Base-by-base conservation (phyloP, 768 basidiomycete genomes). In the Ramaria rubella region DNA sequence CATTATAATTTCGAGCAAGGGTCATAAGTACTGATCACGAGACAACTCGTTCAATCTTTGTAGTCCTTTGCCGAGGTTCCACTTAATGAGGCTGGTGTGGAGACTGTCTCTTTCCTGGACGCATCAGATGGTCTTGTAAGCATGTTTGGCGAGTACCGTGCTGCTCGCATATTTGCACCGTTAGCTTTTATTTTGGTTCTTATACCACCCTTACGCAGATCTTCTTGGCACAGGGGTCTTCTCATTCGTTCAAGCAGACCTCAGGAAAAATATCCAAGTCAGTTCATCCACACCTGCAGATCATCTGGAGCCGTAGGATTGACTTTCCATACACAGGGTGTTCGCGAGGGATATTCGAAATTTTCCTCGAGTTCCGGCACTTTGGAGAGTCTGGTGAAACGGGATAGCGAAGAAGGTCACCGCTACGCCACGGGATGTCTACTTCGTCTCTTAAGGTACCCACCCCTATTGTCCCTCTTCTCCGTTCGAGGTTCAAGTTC, bases 31-130 rank as follows among this genome's bases (percentile, higher is more conserved):
- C n/a, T n/a, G n/a, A n/a, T n/a, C n/a, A n/a, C n/a, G n/a, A n/a
- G n/a, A n/a, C n/a, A n/a, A n/a, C n/a, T n/a, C n/a, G n/a, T n/a
- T n/a, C n/a, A n/a, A n/a, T n/a, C n/a, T 36, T 36, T 36, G 34
- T 44, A 98, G 95, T 94, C 91, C n/a, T 99, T 93, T 69, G 83
- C 84, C 62, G 87, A 94, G 70, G 95, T 98, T 36, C 80, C 86
- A 26, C 77, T 91, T 62, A 89, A 86, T 55, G 85, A 90, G 62
- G 80, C 78, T 63, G 95, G 95, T 58, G 82, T 98, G 68, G 86
- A 98, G 69, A 97, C 96, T 15, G 68, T 81, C 43, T 75, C 78
- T 46, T 99, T 98, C 75, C 78, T 94, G 63, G 85, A 95, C 63
- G 96, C 95, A 6, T 77, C 90, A 1, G 79, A 88, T 55, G 95